Evolutionary conservation across 2,329 filamentous ascomycete genomes (phyloP).

Genomic region (Lizonia empirigonia): DNA sequence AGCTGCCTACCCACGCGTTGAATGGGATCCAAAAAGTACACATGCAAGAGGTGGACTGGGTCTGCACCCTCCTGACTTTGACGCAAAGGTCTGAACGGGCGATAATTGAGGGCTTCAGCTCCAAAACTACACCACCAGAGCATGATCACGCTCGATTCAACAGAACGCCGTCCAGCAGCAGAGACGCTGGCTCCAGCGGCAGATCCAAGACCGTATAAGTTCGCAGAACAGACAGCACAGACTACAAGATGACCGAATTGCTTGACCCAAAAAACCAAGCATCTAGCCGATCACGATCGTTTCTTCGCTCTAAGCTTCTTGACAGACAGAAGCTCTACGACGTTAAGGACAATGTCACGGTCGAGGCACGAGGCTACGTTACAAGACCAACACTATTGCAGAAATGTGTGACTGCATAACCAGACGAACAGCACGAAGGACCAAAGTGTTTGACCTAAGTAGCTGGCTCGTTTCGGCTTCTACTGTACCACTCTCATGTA

Average conservation of each 20-base stretch:
- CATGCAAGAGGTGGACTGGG: slow-evolving; percentile 50
- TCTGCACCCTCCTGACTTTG: slow-evolving; percentile 44
- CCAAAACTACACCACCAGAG: not conserved
- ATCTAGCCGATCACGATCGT: not conserved
- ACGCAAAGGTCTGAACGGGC: slow-evolving; percentile 38
- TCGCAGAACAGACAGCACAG: not conserved
- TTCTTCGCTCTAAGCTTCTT: not conserved
- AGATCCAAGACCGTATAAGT: not conserved
- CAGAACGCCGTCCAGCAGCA: not conserved
- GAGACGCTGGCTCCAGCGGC: not conserved
- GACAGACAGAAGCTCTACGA: not conserved
- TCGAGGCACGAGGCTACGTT: not conserved
- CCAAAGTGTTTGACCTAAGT: slow-evolving; percentile 14
- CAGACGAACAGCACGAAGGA: slow-evolving; percentile 4
- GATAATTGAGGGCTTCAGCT: not conserved
- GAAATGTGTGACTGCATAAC: not conserved
- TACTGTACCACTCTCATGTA: not conserved
- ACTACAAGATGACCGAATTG: not conserved
- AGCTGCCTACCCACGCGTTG: slow-evolving; percentile 26
- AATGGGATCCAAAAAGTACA: slow-evolving; percentile 46
- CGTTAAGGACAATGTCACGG: not conserved
- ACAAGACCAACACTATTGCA: not conserved
- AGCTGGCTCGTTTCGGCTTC: not conserved
- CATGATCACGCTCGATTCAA: not conserved
- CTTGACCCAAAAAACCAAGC: not conserved